phyloP scores from a whole-genome alignment of 768 basidiomycete genomes.

The Cystobasidium onofrii region DNA sequence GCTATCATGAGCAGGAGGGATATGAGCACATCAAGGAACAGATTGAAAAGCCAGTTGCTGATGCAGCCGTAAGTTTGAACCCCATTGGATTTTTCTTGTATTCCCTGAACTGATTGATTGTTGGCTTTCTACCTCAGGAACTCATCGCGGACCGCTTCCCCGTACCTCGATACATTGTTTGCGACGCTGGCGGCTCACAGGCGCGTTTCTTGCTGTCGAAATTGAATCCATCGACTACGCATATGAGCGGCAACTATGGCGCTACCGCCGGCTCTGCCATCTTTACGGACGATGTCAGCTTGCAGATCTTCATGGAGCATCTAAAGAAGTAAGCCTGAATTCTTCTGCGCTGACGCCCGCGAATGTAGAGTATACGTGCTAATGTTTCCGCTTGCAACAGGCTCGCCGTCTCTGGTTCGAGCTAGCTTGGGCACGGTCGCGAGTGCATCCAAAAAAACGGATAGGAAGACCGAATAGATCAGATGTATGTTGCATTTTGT shows the following conservation, averaged over 20 bases:
- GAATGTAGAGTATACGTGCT: too few species aligned
- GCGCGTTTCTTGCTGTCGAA: slow-evolving; percentile 96
- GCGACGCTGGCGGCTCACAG: slow-evolving; percentile 93
- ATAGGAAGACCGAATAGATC: neutral
- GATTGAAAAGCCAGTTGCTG: slow-evolving; percentile 71
- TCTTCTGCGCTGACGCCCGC: neutral
- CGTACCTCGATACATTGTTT: slow-evolving; percentile 94
- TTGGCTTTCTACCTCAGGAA: slow-evolving; percentile 53
- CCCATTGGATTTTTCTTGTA: neutral
- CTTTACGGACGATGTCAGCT: slow-evolving; percentile 73
- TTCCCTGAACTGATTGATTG: neutral
- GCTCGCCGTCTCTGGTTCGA: slow-evolving; percentile 37
- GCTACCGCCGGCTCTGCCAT: slow-evolving; percentile 75
- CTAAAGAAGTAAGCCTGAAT: slow-evolving; percentile 26
- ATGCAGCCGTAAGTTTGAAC: slow-evolving; percentile 55
- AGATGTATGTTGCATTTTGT: neutral
- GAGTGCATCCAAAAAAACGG: neutral
- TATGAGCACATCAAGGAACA: slow-evolving; percentile 98
- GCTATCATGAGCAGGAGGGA: slow-evolving; percentile 96
- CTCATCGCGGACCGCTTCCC: slow-evolving; percentile 91
- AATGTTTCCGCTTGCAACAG: neutral
- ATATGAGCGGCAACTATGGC: slow-evolving; percentile 86
- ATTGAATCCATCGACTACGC: slow-evolving; percentile 94
- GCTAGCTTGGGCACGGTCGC: neutral
- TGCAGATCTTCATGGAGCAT: slow-evolving; percentile 35